These are phyloP conservation scores for Aulographum hederae DNA, from an alignment of 2,329 filamentous ascomycete genomes.

Conservation along the genomic window DNA sequence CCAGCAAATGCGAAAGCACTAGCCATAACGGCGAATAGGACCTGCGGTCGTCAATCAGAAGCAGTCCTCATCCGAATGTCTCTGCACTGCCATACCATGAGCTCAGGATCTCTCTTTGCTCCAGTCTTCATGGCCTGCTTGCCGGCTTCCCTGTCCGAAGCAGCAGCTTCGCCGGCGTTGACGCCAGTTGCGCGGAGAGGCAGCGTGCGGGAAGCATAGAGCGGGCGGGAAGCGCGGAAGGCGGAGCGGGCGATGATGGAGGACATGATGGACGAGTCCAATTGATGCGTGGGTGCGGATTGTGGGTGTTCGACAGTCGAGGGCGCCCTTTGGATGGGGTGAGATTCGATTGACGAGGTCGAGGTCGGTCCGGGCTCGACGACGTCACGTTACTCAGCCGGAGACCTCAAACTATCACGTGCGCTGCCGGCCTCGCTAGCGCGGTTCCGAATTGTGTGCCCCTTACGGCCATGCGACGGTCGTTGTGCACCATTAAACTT, in stretches of 20 bases:
- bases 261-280: slow-evolving; percentile 22
- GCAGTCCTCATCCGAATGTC: slow-evolving; percentile 6
- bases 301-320: slow-evolving; percentile 3
- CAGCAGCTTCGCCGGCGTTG: not conserved
- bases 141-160: slow-evolving; percentile 5
- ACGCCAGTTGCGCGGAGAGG: slow-evolving; percentile 12
- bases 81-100: slow-evolving; percentile 39
- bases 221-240: slow-evolving; percentile 23
- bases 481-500: too few species aligned
- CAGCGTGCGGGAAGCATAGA: slow-evolving; percentile 18
- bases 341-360: too few species aligned
- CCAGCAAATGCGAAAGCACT: slow-evolving; percentile 75
- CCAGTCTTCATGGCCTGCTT: slow-evolving; percentile 37
- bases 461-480: too few species aligned
- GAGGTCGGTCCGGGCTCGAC: too few species aligned
- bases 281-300: slow-evolving; percentile 2
- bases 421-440: too few species aligned
- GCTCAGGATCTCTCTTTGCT: slow-evolving; percentile 53
- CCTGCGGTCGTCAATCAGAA: slow-evolving; percentile 29
- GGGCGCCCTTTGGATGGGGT: too few species aligned
- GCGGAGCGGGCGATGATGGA: slow-evolving; percentile 26
- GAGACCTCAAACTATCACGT: too few species aligned
- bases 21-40: slow-evolving; percentile 82
- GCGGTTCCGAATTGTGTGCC: too few species aligned
- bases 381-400: too few species aligned